Evolutionary conservation across 2,329 filamentous ascomycete species (phyloP).

Genomic region (Fusarium praegraminearum): DNA sequence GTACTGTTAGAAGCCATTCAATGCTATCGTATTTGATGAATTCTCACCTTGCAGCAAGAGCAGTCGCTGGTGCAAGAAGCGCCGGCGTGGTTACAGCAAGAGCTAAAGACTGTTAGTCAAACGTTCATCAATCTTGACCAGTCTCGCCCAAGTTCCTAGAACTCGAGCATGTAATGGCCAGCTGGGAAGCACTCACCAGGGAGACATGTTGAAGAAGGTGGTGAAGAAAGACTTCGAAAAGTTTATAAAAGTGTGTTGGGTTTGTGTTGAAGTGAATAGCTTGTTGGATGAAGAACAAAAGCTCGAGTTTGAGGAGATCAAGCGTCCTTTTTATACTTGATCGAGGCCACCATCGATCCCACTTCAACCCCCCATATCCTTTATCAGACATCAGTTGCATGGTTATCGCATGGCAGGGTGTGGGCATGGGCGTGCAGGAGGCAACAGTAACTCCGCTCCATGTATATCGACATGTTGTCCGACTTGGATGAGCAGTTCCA

Average conservation of each 20-base stretch:
- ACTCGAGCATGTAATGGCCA: background rate
- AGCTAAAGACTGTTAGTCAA: constrained; percentile 26
- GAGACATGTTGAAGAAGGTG: constrained; percentile 48
- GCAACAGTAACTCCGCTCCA: constrained; percentile 36
- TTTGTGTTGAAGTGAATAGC: constrained; percentile 36
- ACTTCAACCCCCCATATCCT: constrained; percentile 11
- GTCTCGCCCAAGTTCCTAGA: background rate
- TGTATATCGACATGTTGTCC: constrained; percentile 30
- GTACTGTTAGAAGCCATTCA: constrained; percentile 15
- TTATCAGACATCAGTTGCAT: constrained; percentile 36
- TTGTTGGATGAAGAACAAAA: constrained; percentile 45
- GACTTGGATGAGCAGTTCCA: constrained; percentile 27
- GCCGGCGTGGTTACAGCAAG: constrained; percentile 43
- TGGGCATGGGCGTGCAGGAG: constrained; percentile 31
- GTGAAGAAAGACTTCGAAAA: constrained; percentile 45
- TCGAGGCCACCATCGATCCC: constrained; percentile 24
- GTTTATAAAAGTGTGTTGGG: constrained; percentile 34
- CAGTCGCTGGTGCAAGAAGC: constrained; percentile 37
- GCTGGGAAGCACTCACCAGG: constrained; percentile 42
- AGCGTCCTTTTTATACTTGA: constrained; percentile 44
- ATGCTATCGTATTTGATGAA: accelerated
- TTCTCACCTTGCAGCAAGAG: constrained; percentile 47
- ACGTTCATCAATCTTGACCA: background rate
- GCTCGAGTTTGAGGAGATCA: constrained; percentile 28
- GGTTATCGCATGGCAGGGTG: constrained; percentile 40